These are phyloP conservation scores for Saccharomycopsis microspora DNA, from an alignment of 805 yeast genomes.

Conservation along the genomic window DNA sequence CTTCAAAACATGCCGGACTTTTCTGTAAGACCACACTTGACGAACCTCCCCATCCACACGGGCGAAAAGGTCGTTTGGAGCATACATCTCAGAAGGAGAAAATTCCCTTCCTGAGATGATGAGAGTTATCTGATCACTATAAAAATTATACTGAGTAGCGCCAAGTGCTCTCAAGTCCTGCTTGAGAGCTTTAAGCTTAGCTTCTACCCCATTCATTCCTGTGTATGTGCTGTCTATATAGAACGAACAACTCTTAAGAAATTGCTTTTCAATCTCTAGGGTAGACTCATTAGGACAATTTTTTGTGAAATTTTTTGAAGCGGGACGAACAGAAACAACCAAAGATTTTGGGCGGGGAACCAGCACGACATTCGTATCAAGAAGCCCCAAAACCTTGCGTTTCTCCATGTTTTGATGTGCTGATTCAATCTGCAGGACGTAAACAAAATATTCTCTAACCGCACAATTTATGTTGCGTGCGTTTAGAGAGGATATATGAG, in stretches of 20 bases:
- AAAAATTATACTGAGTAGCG: conserved; percentile 3
- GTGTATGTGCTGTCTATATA: conserved; percentile 6
- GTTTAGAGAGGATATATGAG: not conserved
- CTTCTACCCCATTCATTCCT: not conserved
- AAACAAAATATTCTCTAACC: no score
- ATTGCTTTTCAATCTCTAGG: not conserved
- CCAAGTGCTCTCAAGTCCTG: conserved; percentile 1
- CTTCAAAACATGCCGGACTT: conserved; percentile 1
- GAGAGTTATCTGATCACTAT: conserved; percentile 9
- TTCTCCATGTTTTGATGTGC: not conserved
- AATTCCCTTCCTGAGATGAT: conserved; percentile 11
- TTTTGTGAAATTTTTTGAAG: no score
- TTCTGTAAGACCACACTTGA: conserved; percentile 10
- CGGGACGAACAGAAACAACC: no score
- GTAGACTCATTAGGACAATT: no score
- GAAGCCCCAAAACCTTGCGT: no score
- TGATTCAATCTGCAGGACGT: not conserved
- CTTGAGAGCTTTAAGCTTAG: not conserved
- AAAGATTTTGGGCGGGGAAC: no score
- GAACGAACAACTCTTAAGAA: not conserved
- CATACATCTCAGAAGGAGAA: conserved; percentile 4
- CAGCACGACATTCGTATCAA: no score
- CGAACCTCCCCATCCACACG: conserved; percentile 6
- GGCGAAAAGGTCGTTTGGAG: conserved; percentile 7
- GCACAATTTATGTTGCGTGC: no score